Base-by-base conservation (phyloP, 495 filamentous ascomycete species). In the Aspergillus avenaceus region DNA sequence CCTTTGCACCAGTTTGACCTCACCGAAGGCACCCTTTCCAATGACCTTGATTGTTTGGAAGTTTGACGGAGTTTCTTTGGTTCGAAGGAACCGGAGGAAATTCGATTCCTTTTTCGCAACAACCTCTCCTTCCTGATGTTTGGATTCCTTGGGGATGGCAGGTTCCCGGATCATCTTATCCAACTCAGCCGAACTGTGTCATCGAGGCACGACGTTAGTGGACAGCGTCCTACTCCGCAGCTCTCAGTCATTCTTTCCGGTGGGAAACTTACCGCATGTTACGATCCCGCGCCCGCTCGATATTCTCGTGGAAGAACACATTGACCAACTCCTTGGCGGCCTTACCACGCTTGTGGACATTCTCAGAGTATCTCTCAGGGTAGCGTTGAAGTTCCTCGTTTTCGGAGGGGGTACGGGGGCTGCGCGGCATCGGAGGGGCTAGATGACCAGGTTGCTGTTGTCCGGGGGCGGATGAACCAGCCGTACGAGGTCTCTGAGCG, bases 1-100 rank as follows among this genome's bases (percentile, higher is more conserved):
- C 72, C 95, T 86, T 70, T 93, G 89, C 51, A 99, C 93, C 48
- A 99, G 78, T 68, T 91, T 92, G 45, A 99, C 93, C 66, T 99
- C 93, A 69, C 93, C 93, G 63, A 99, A 99, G 12, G 93, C 93
- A 65, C 93, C 93, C 79, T 97, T 99, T 60, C 93, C 93, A 61
- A 99, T 97, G 56, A 97, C 88, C 75, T 96, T 97, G 65, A 97
- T 79, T 6, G 93, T 97, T 54, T 83, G 79, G 77, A 96, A 99
- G 73, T 97, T 96, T 47, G 88, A 80, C 6, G 93, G 90, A 60
- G 82, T 83, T 59, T 97, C 90, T 66, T 89, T 90, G 37, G 93
- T 96, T 41, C 93, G 84, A 50, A 97, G 75, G 76, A 97, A 96
- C 29, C 93, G 90, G 47, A 99, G 77, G 70, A 93, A 99, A 49